Percentiles rank a stretch among this genome's conserved stretches.
phyloP scores from a whole-genome alignment of 164 flowering plant species.

The Nymphaea thermarum region DNA sequence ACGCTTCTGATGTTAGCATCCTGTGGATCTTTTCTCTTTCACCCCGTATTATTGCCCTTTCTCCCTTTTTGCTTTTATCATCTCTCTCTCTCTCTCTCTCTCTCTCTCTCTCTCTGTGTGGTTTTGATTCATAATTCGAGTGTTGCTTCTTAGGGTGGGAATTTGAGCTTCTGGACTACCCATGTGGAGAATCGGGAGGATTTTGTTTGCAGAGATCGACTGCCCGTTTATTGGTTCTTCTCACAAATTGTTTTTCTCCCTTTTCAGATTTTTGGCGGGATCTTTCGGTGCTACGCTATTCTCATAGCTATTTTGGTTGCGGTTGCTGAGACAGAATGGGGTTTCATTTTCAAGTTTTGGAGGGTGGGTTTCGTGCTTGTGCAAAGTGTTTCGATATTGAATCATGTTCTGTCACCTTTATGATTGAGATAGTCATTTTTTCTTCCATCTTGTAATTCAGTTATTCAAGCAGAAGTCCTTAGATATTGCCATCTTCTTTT shows the following conservation, averaged over 20 bases:
- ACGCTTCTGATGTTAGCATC: conserved; percentile 48
- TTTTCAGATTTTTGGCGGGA: conserved; percentile 73
- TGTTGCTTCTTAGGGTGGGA: background rate
- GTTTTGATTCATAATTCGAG: background rate
- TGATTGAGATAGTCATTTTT: too few relatives aligned
- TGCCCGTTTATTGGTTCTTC: background rate
- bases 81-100: background rate
- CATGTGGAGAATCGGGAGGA: background rate
- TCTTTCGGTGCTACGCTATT: conserved; percentile 90
- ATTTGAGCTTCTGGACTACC: background rate
- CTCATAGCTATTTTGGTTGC: conserved; percentile 55
- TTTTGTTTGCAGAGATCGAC: background rate
- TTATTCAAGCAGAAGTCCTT: too few relatives aligned
- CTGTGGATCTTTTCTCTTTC: background rate
- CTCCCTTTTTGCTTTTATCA: background rate
- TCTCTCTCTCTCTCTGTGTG: background rate
- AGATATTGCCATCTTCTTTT: too few relatives aligned
- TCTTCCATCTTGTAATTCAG: too few relatives aligned
- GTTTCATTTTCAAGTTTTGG: conserved; percentile 56
- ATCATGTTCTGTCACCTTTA: too few relatives aligned
- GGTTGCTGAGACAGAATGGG: conserved; percentile 92
- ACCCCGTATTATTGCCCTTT: background rate
- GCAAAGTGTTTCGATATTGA: too few relatives aligned
- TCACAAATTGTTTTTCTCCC: background rate
- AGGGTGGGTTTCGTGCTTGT: conserved; percentile 32